These are phyloP conservation scores for Diutina mesorugosa DNA, from an alignment of 1,139 yeast genomes.

Conservation along the genomic window DNA sequence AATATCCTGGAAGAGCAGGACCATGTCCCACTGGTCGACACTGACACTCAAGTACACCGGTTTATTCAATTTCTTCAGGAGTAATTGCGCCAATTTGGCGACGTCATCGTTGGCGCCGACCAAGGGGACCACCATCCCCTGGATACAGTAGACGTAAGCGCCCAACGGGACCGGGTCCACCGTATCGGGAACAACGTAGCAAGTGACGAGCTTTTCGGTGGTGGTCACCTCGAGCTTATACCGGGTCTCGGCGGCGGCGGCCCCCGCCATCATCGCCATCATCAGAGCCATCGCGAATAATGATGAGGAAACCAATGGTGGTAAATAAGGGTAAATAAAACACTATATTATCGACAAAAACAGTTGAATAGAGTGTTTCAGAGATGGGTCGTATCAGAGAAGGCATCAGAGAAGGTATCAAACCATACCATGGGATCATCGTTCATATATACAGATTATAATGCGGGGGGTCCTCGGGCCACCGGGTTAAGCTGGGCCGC, in stretches of 20 bases:
- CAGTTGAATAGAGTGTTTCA: too few relatives aligned
- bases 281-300: not conserved
- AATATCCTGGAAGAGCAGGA: not conserved
- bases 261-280: not conserved
- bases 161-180: not conserved
- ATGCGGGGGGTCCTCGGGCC: conserved; percentile 24
- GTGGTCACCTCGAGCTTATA: not conserved
- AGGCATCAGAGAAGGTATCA: not conserved
- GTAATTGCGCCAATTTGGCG: not conserved
- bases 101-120: not conserved
- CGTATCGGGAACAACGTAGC: not conserved
- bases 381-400: too few relatives aligned
- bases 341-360: too few relatives aligned
- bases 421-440: not conserved
- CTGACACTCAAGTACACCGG: not conserved
- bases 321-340: too few relatives aligned
- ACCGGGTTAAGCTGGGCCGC: conserved; percentile 24
- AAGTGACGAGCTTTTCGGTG: not conserved
- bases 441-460: conserved; percentile 18
- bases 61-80: not conserved
- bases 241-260: not conserved
- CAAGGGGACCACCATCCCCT: not conserved
- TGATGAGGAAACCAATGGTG: not conserved
- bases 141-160: not conserved
- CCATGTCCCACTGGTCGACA: not conserved